These are phyloP conservation scores for Apostasia ramifera DNA, from an alignment of 106 monocot species.

Conservation along the genomic window DNA sequence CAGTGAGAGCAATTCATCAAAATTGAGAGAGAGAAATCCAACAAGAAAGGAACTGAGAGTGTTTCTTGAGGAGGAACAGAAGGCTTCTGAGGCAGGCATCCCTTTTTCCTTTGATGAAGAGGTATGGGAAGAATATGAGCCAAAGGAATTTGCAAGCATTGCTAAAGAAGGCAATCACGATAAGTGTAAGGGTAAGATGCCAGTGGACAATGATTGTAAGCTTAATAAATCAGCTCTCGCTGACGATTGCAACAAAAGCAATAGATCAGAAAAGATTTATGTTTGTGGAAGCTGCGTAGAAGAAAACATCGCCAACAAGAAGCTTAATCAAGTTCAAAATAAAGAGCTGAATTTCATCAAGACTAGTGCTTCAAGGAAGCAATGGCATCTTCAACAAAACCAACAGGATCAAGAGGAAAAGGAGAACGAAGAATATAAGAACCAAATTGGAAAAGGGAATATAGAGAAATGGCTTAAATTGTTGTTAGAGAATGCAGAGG, in stretches of 20 bases:
- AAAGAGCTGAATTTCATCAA: constrained; percentile 9
- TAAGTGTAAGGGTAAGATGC: constrained; percentile 4
- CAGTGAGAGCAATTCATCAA: constrained; percentile 1
- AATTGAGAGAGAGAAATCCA: constrained; percentile 19
- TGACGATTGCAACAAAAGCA: background rate
- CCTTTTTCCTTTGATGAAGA: constrained; percentile 23
- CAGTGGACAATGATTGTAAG: background rate
- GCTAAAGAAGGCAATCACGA: background rate
- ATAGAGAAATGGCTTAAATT: constrained; percentile 73
- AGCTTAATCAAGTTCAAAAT: constrained; percentile 10
- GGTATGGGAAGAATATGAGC: constrained; percentile 5
- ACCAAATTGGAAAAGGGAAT: constrained; percentile 55
- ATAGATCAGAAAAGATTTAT: background rate
- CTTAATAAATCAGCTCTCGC: background rate
- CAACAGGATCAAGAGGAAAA: background rate
- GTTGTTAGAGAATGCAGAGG: constrained; percentile 39
- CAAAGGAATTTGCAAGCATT: background rate
- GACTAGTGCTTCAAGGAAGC: background rate
- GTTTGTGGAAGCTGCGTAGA: background rate
- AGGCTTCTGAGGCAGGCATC: constrained; percentile 42
- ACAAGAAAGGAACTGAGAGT: constrained; percentile 62
- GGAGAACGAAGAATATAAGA: constrained; percentile 27
- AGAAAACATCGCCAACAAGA: constrained; percentile 2
- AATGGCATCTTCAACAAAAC: background rate
- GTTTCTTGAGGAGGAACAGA: constrained; percentile 76